A percentile compares a stretch with the other conserved stretches of the same genome.
phyloP scores from a whole-genome alignment of 495 filamentous ascomycete genomes.

The Pyronema omphalodes region DNA sequence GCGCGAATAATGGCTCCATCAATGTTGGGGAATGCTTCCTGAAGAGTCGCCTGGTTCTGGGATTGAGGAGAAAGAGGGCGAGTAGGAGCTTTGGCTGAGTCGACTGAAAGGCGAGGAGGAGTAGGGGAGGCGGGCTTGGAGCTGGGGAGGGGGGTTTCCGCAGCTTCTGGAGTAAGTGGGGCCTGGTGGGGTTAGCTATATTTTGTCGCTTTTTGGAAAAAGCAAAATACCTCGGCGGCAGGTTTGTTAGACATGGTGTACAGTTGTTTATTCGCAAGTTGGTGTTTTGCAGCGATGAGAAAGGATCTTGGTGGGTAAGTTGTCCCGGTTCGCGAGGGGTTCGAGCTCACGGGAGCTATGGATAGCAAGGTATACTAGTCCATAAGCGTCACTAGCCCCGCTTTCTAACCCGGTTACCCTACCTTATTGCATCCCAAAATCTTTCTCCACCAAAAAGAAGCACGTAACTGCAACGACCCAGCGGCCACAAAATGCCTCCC shows the following conservation, averaged over 20 bases:
- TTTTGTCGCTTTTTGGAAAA: no score
- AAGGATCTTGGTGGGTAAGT: neutral
- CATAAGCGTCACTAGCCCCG: neutral
- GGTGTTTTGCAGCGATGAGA: neutral
- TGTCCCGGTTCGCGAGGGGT: no score
- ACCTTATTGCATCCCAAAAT: neutral
- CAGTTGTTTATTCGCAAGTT: neutral
- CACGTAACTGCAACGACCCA: neutral
- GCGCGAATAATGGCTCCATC: constrained; percentile 72
- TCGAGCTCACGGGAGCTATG: neutral
- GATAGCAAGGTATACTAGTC: neutral
- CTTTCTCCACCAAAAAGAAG: neutral
- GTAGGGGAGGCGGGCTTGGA: no score
- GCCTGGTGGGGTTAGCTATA: no score
- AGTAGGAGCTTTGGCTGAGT: constrained; percentile 66
- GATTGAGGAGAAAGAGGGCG: constrained; percentile 63
- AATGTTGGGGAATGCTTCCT: constrained; percentile 81
- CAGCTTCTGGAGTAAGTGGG: no score
- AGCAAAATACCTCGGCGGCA: neutral
- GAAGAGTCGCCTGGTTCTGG: constrained; percentile 71
- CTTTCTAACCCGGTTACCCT: neutral
- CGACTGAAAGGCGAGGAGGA: neutral
- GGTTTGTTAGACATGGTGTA: neutral
- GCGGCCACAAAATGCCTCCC: constrained; percentile 10
- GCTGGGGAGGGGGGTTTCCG: no score